A percentile compares a stretch with the other conserved stretches of the same genome.
Conservation (phyloP, 1,284 basidiomycete species). For the Malassezia nana region DNA sequence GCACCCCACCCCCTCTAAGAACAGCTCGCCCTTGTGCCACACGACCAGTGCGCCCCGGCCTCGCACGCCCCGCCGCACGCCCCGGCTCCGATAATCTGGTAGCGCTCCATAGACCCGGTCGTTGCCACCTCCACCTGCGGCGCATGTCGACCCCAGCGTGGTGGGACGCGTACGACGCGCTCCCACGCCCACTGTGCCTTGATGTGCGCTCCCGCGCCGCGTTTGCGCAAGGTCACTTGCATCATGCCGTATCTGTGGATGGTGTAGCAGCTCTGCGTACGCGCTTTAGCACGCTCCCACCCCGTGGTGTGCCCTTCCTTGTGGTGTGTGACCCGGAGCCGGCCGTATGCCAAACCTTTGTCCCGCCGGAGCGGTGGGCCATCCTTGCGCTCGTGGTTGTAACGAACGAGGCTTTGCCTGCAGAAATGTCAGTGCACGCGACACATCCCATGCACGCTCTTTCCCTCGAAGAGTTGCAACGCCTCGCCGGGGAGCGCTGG, state of each 20-base stretch:
- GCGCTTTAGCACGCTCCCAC: slow-evolving; percentile 16
- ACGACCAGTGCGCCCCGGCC: background rate
- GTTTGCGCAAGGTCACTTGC: slow-evolving; percentile 8
- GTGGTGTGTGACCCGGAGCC: slow-evolving; percentile 7
- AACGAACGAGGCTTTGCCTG: background rate
- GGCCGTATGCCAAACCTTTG: background rate
- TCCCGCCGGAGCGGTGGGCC: slow-evolving; percentile 13
- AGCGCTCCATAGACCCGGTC: background rate
- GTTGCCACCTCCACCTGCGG: background rate
- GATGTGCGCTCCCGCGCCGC: slow-evolving; percentile 6
- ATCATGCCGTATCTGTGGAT: slow-evolving; percentile 4
- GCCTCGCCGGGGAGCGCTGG: background rate
- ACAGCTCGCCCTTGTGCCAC: slow-evolving; percentile 2
- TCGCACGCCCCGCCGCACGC: slow-evolving; percentile 1
- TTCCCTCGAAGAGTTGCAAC: background rate
- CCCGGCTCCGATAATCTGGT: slow-evolving; percentile 8
- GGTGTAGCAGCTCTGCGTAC: slow-evolving; percentile 1
- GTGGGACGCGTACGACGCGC: background rate
- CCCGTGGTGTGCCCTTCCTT: slow-evolving; percentile 10
- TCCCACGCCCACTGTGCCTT: slow-evolving; percentile 1
- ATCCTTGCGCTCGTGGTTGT: slow-evolving; percentile 5
- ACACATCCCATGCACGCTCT: background rate
- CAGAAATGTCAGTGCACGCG: background rate
- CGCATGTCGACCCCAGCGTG: background rate
- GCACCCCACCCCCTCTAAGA: slow-evolving; percentile 12